Base-by-base conservation (phyloP, 768 basidiomycete genomes). In the Russula vinacea region DNA sequence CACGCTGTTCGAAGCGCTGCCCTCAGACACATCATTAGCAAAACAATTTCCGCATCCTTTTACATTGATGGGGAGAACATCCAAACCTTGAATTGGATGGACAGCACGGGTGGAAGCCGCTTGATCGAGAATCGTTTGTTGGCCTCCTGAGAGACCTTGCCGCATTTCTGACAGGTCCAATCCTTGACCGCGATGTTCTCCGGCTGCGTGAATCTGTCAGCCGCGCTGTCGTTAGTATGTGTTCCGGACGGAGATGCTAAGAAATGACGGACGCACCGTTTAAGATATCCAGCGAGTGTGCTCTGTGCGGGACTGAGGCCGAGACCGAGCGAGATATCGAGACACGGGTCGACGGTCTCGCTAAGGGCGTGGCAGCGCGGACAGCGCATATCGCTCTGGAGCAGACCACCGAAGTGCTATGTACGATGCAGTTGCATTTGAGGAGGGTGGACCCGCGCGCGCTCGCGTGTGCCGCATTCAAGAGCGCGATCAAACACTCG, bases 31-130 rank as follows among this genome's bases (percentile, higher is more conserved):
- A 16, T 62, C 29, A 47, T 39, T 26, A 42, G 33, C 14, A 50
- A 14, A 26, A 7, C 11, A 7, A 17, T 16, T 42, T 17, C 40
- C 13, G 40, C 5, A 35, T 45, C n/a, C n/a, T 9, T 45, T 0
- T 5, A 7, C 2, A 13, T 49, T 24, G 47, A 11, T 3, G 14
- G 24, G 26, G 16, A 50, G 26, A 40, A 58, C 24, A 35, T n/a
- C n/a, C 8, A 53, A 37, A 91, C 95, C 82, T 98, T 98, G 79
- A 98, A 88, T 73, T 98, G 96, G 70, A 98, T 92, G 68, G 90
- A 92, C 53, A 98, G 77, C 0, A 96, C 94, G 0, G 91, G 88
- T 0, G 96, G 94, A 9, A 98, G 79, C 68, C 87, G 89, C 56
- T 83, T 84, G 69, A 98, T 87, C 69, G 89, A 91, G 56, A 98